These are phyloP conservation scores for Aeminium ludgeri DNA, from an alignment of 495 filamentous ascomycete species.

Conservation along the genomic window DNA sequence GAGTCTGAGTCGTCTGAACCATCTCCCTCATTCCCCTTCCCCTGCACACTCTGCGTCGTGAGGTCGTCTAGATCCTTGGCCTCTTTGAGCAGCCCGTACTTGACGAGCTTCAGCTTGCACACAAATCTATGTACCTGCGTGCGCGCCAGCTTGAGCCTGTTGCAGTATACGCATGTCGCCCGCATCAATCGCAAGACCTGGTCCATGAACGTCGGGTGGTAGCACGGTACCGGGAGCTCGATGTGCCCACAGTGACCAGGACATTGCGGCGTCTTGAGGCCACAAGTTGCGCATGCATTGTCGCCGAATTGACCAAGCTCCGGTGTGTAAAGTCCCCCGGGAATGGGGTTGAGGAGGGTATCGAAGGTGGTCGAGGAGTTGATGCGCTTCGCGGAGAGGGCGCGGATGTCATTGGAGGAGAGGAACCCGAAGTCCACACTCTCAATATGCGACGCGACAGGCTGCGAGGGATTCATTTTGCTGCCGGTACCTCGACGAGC, in stretches of 20 bases:
- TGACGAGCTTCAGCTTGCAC: constrained; percentile 76
- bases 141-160: constrained; percentile 58
- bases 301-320: constrained; percentile 85
- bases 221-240: constrained; percentile 79
- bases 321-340: constrained; percentile 81
- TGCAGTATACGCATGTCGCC: constrained; percentile 79
- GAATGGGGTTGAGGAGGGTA: constrained; percentile 64
- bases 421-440: constrained; percentile 82
- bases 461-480: constrained; percentile 70
- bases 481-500: too few relatives aligned
- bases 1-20: constrained; percentile 30
- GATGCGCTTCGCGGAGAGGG: constrained; percentile 81
- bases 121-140: constrained; percentile 53
- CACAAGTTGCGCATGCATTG: constrained; percentile 37
- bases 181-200: constrained; percentile 69
- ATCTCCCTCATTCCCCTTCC: constrained; percentile 29
- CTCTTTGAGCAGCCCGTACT: constrained; percentile 65
- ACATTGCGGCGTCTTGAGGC: constrained; percentile 34
- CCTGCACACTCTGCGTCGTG: constrained; percentile 16
- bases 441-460: constrained; percentile 66
- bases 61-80: constrained; percentile 50
- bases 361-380: constrained; percentile 82
- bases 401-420: constrained; percentile 61
- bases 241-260: constrained; percentile 92
- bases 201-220: constrained; percentile 87